Evolutionary conservation across 2,329 filamentous ascomycete species (phyloP), one percentile per base, ranked within the genome.

Genomic region (Fusarium drepaniforme): DNA sequence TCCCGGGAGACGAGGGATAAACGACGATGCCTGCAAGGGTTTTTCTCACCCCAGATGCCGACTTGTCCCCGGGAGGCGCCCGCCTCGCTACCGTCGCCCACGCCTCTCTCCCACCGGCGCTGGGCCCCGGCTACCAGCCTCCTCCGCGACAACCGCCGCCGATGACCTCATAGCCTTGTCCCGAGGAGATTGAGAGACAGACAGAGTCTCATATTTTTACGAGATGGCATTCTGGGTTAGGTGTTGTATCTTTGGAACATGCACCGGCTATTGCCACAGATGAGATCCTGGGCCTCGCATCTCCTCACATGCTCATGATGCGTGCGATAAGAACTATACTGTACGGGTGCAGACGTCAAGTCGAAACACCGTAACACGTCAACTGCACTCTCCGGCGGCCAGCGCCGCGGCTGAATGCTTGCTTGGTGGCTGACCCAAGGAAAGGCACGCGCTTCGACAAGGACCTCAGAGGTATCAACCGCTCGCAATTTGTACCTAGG

Each of bases 91-190:
- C 51, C 65, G 68, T 71, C 67, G 63, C 56, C 16, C 33, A 62
- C 49, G 60, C 66, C 61, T 69, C 56, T 56, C 65, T 46, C 33
- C 25, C 44, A 63, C 66, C 63, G 44, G 51, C 38, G 59, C 49
- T 67, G 49, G 58, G 38, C 30, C 64, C 59, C 63, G 25, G 58
- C n/a, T 18, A 63, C 67, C 66, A 68, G 67, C 64, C 51, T 61
- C 56, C 67, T 68, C 71, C 73, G 70, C 77, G 65, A 70, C 74
- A 77, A 66, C 70, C 76, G 71, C 73, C 67, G 46, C 51, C 51
- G 64, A 79, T 79, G 77, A 79, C 72, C 75, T 79, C 77, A 79
- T 79, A 64, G 61, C 61, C 23, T 51, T 56, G 40, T 21, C 40
- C 60, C 13, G 38, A 58, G 16, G 33, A 64, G 65, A 57, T n/a